A percentile compares a stretch with the other conserved stretches of the same genome.
These are phyloP conservation scores for Pholiota molesta DNA, from an alignment of 768 basidiomycete genomes.

Conservation along the genomic window DNA sequence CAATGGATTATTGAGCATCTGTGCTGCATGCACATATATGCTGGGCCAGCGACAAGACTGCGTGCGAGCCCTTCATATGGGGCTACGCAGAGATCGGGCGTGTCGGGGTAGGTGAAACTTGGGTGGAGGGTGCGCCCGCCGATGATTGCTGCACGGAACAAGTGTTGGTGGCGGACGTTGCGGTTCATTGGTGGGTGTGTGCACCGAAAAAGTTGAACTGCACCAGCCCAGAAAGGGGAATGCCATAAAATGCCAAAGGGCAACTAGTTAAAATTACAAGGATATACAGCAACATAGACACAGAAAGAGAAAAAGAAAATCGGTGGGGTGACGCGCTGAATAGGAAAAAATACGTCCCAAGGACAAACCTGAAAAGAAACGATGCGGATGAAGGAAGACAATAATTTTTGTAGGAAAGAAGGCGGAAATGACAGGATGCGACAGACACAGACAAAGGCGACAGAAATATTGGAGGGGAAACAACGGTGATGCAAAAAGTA, in stretches of 20 bases:
- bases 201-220: not conserved
- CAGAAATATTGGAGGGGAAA: not conserved
- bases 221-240: not conserved
- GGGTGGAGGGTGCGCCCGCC: not conserved
- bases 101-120: not conserved
- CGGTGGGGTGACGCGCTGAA: no score
- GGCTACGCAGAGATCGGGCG: not conserved
- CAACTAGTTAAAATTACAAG: not conserved
- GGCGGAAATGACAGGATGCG: constrained; percentile 2
- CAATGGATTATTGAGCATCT: no score
- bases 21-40: not conserved
- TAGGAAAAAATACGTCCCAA: no score
- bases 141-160: not conserved
- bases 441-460: not conserved
- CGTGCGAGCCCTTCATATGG: not conserved
- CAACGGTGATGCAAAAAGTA: not conserved
- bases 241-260: not conserved
- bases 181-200: not conserved
- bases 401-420: no score
- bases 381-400: no score
- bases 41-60: not conserved
- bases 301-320: not conserved
- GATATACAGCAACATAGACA: not conserved
- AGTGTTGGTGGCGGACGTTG: not conserved
- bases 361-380: no score